Percentiles rank a stretch among this genome's conserved stretches.
Evolutionary conservation across 2,329 filamentous ascomycete species (phyloP).

Genomic region (Monilinia fructigena): DNA sequence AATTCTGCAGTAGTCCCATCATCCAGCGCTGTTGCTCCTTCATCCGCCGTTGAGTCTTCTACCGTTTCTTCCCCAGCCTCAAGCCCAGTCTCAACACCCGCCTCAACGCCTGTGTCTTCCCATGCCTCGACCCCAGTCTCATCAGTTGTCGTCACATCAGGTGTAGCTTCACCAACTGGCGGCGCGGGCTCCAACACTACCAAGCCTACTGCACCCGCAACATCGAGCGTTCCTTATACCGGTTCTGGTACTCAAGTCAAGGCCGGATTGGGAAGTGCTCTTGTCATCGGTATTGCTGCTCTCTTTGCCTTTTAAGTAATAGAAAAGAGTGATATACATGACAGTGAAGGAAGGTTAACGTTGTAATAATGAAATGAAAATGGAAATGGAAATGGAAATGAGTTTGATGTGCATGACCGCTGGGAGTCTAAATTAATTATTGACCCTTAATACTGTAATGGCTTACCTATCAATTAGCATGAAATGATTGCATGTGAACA

Average conservation of each 20-base stretch:
- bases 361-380: conserved; percentile 4
- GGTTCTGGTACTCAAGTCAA: conserved; percentile 16
- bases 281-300: conserved; percentile 5
- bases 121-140: neutral
- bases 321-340: neutral
- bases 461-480: conserved; percentile 1
- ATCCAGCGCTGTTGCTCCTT: neutral
- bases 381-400: neutral
- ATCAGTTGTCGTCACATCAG: neutral
- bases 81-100: neutral
- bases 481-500: neutral
- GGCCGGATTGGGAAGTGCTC: conserved; percentile 6
- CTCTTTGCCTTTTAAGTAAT: conserved; percentile 2
- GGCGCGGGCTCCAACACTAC: conserved; percentile 11
- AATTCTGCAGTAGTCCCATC: neutral
- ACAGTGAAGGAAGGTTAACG: conserved; percentile 5
- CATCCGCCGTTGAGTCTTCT: neutral
- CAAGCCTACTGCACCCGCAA: conserved; percentile 11
- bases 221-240: conserved; percentile 5
- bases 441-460: conserved; percentile 4
- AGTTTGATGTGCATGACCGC: neutral
- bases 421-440: conserved; percentile 13
- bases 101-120: neutral
- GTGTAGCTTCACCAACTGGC: conserved; percentile 20
- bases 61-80: neutral